Base-by-base conservation (phyloP, 1,284 basidiomycete species). In the Irpex sp. region DNA sequence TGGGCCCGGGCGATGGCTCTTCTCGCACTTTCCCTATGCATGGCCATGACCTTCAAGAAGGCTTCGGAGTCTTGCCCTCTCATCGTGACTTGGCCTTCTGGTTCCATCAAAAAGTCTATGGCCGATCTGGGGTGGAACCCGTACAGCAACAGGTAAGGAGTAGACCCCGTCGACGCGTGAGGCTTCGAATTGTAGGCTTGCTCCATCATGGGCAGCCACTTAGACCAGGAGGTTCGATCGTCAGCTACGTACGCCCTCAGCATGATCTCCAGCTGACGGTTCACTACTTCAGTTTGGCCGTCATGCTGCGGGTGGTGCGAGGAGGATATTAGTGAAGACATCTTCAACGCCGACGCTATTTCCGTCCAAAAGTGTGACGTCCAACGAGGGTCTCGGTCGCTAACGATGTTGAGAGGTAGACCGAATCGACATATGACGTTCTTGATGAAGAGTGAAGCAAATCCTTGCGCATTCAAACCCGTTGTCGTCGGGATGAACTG, bases 401-500 rank as follows among this genome's bases (percentile, higher is more conserved):
- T 66, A 19, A 75, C 70, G 2, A 75, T 68, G 11, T 64, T 57
- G 0, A 58, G 34, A 0, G 76, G 75, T 2, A 73, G 31, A 0
- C 72, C 71, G 64, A 65, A 72, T 9, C 61, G 40, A 19, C 38
- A 58, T 7, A 65, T 61, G 17, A 71, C 60, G 38, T 71, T 65
- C 7, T 64, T 54, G 7, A 68, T 54, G 59, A 74, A 71, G 26
- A 71, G 17, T 5, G 48, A 4, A 0, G 71, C 69, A 21, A 70
- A 66, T 13, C 63, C 65, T n/a, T 60, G 51, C 8, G 59, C 58
- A 15, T 48, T 60, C 57, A 70, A 15, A 0, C 48, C 57, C 1
- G 58, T 58, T 17, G 52, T 61, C 2, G 70, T 70, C 0, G 76
- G 76, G 5, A 80, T 73, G 59, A 81, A 76, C 52, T 73, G 62